These are phyloP conservation scores for Castanospermum australe DNA, from an alignment of 306 rosid species.

Conservation along the genomic window DNA sequence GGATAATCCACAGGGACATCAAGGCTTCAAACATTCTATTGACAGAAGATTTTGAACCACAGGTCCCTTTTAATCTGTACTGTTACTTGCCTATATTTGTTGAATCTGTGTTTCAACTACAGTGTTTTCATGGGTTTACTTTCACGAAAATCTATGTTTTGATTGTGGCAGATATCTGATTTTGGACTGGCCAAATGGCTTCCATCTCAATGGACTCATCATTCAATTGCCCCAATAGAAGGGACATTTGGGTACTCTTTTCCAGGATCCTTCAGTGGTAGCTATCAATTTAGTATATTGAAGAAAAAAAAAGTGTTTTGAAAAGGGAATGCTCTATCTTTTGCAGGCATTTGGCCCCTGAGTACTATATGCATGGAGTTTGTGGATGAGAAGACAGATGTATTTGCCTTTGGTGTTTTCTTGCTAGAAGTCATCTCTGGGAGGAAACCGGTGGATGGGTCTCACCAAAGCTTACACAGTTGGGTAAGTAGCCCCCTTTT, in stretches of 20 bases:
- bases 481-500: constrained; percentile 55
- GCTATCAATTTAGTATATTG: neutral
- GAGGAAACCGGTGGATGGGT: constrained; percentile 85
- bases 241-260: constrained; percentile 87
- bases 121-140: neutral
- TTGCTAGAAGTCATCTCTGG: constrained; percentile 85
- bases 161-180: constrained; percentile 73
- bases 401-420: constrained; percentile 95
- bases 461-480: constrained; percentile 87
- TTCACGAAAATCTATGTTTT: neutral
- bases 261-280: neutral
- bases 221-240: constrained; percentile 95
- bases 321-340: neutral
- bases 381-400: constrained; percentile 98
- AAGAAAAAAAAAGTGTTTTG: neutral
- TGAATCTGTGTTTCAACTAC: neutral
- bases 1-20: constrained; percentile 88
- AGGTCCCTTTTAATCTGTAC: constrained; percentile 39
- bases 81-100: neutral
- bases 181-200: constrained; percentile 99
- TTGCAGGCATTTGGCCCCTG: constrained; percentile 92
- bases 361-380: constrained; percentile 94
- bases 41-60: constrained; percentile 76
- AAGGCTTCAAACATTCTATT: constrained; percentile 79
- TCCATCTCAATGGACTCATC: constrained; percentile 95